Evolutionary conservation across 139 green algal genomes (phyloP).

Genomic region (Desmodesmus armatus): DNA sequence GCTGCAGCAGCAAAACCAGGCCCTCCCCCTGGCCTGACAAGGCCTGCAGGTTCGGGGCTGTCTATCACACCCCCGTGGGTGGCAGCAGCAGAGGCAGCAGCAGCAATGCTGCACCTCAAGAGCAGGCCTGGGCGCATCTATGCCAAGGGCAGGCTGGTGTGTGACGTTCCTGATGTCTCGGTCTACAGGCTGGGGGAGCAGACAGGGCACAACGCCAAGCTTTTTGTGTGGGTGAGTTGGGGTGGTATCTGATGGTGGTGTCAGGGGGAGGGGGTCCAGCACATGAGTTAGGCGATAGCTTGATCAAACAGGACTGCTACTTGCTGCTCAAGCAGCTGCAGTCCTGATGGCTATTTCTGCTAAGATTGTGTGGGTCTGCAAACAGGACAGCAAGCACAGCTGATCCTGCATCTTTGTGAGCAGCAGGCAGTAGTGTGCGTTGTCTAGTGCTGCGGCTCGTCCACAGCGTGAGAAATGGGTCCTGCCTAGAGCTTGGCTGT

Average conservation of each 20-base stretch:
- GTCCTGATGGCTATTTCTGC: background rate
- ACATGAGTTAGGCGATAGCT: background rate
- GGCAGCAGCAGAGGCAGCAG: too few species aligned
- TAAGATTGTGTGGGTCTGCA: background rate
- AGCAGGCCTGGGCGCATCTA: too few species aligned
- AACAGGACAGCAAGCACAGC: background rate
- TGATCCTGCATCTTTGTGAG: background rate
- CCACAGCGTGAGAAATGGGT: background rate
- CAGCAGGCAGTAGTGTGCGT: background rate
- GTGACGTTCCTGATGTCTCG: background rate
- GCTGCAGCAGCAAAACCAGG: background rate
- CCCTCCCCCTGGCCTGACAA: too few species aligned
- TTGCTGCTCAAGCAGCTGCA: background rate
- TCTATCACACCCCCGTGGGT: too few species aligned
- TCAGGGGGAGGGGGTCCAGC: background rate
- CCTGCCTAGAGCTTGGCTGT: background rate
- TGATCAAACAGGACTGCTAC: background rate
- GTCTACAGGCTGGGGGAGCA: background rate
- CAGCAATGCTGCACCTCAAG: too few species aligned
- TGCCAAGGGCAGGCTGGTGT: too few species aligned
- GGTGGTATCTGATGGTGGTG: background rate
- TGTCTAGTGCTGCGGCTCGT: background rate
- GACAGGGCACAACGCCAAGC: slow-evolving; percentile 10
- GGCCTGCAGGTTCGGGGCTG: too few species aligned
- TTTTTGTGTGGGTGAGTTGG: background rate